Base-by-base conservation (phyloP, 345 rosid species). In the Garcia nutans region DNA sequence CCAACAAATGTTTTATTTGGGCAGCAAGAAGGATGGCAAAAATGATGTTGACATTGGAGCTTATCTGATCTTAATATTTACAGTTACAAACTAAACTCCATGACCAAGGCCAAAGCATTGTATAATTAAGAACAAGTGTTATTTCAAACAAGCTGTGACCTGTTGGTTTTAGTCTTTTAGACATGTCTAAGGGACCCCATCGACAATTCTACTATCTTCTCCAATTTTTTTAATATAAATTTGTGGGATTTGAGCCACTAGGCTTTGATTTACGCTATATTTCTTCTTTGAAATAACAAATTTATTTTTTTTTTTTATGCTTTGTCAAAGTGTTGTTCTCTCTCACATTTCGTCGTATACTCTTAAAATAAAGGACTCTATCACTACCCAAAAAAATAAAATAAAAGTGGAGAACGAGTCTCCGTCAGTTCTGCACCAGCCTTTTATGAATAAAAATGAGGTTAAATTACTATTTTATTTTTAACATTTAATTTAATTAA, bases 171-270 rank as follows among this genome's bases (percentile, higher is more conserved):
- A 28, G 31, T 10, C 1, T 64, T 64, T 64, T 37, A 37, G 68
- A 26, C 7, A 7, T n/a, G 17, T 8, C 26, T 41, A 45, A 49
- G 49, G 52, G 33, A 50, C 68, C 68, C 68, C 75, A 24, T 26
- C 20, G 10, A 11, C 10, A 23, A 37, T 33, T 12, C 57, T 7
- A 31, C 12, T 60, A 23, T 16, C 23, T 56, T 42, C 66, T 3
- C 0, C 59, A 1, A 31, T 33, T 19, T 2, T n/a, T 54, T 22
- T 16, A 12, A 59, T 22, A 65, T 20, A 58, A 45, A 75, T 74
- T 80, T 83, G 70, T 58, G 17, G 79, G 75, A 77, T 74, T 76
- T 77, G 79, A 22, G 74, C 80, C 70, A 19, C 10, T n/a, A 42
- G 66, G 19, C 56, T 49, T 19, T 50, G 64, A 58, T 64, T 23